Conservation (phyloP, 225 moss, liverwort and hornwort species). For the Neckera pumila region DNA sequence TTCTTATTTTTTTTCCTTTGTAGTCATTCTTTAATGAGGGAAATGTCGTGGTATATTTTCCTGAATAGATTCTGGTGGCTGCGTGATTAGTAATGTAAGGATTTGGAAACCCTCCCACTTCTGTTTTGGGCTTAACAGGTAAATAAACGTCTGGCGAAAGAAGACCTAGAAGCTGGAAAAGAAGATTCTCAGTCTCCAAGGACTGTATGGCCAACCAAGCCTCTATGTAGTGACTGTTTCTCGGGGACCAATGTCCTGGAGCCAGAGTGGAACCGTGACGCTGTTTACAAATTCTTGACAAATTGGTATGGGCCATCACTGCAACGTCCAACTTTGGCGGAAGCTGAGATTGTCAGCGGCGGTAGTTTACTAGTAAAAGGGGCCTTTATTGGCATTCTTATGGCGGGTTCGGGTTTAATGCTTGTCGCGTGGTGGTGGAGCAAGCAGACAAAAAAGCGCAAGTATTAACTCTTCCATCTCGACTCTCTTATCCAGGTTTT, state of each 20-base stretch:
- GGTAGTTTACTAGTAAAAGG: constrained; percentile 27
- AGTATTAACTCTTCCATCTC: constrained; percentile 54
- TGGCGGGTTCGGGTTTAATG: constrained; percentile 71
- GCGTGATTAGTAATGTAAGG: neutral
- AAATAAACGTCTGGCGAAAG: constrained; percentile 61
- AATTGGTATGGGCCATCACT: constrained; percentile 61
- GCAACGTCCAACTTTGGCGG: constrained; percentile 3
- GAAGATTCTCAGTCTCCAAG: constrained; percentile 23
- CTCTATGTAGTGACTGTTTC: constrained; percentile 51
- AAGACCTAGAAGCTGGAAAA: constrained; percentile 19
- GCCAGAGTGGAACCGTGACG: constrained; percentile 64
- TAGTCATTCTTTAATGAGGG: neutral
- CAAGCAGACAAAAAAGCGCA: constrained; percentile 81
- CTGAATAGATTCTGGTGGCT: neutral
- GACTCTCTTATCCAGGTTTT: constrained; percentile 39
- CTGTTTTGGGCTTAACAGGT: constrained; percentile 40
- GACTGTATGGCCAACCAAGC: constrained; percentile 70
- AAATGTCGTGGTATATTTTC: neutral
- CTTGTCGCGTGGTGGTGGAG: constrained; percentile 69
- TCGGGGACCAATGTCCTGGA: constrained; percentile 15
- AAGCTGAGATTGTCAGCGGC: constrained; percentile 7
- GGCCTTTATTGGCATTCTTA: constrained; percentile 49
- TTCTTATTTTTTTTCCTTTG: neutral
- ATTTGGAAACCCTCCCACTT: neutral
- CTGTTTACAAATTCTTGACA: constrained; percentile 63